These are phyloP conservation scores for Paspalum notatum DNA, from an alignment of 176 grass and related monocot genomes.

Conservation along the genomic window DNA sequence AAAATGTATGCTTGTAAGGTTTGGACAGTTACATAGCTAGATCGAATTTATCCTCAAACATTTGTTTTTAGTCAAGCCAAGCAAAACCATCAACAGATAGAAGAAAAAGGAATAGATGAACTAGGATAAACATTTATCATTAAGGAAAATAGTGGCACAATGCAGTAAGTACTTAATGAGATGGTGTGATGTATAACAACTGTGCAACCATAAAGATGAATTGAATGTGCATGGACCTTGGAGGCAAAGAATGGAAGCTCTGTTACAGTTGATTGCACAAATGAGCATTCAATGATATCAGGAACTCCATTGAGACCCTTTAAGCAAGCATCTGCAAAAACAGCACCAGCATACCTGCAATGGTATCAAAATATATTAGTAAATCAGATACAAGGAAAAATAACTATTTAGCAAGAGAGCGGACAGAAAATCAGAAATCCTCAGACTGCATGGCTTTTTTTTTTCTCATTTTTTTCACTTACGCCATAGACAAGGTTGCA, in stretches of 20 bases:
- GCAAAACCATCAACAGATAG: not conserved
- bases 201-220: constrained; percentile 17
- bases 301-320: constrained; percentile 93
- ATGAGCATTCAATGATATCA: constrained; percentile 85
- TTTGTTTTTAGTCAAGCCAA: not conserved
- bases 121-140: not conserved
- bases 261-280: constrained; percentile 87
- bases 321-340: constrained; percentile 98
- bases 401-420: not conserved
- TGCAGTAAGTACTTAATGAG: not conserved
- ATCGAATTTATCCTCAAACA: constrained; percentile 14
- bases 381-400: not conserved
- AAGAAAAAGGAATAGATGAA: not conserved
- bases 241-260: constrained; percentile 95
- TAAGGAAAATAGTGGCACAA: not conserved
- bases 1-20: not conserved
- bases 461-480: constrained; percentile 47
- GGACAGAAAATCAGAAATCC: not conserved
- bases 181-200: not conserved
- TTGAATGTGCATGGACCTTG: constrained; percentile 54
- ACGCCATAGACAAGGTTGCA: constrained; percentile 97
- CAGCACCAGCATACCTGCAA: constrained; percentile 86
- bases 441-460: not conserved
- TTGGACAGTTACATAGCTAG: not conserved
- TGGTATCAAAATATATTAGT: not conserved